Base-by-base conservation (phyloP, 805 yeast genomes). In the Schizosaccharomyces octosporus region DNA sequence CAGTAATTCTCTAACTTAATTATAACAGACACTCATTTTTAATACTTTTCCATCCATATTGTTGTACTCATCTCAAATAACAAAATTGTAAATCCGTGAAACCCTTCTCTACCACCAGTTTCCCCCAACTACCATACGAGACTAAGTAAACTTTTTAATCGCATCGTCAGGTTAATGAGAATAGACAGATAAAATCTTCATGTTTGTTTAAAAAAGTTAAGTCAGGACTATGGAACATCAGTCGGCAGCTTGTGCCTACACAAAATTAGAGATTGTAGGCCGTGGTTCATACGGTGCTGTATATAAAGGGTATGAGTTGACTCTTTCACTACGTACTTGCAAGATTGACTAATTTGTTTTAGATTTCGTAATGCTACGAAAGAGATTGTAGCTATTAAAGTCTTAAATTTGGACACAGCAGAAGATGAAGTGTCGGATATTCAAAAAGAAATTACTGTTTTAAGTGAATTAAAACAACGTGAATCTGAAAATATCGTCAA, bases 201-300 rank as follows among this genome's bases (percentile, higher is more conserved):
- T 36, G 41, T 36, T 36, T 36, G 9, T 36, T 36, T 36, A 36
- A 36, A 36, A 36, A 6, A 36, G 9, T 13, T 36, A 36, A 36
- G 41, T 13, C 11, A 13, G 41, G 41, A 36, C 11, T 36, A 57
- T 57, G 60, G 41, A 21, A 19, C 27, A 36, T 21, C 27, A 60
- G 9, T 48, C 72, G 66, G 67, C 66, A n/a, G 63, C 68, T 48
- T 57, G 66, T n/a, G 67, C 79, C 62, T 88, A 83, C 72, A 82
- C 84, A 67, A 78, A 95, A 59, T 83, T 90, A 15, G 97, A 93
- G 72, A 83, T 88, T 42, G 84, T 94, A 15, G 99, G 98, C 7
- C 79, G 94, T 63, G 99, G 99, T 27, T 93, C 88, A 74, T 93
- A 93, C 72, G 99, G 99, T 58, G 83, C 89, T 31, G 99, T 93